Base-by-base conservation (phyloP, 371 early-diverging fungal species). In the Thermomucor indicae-seudaticae region DNA sequence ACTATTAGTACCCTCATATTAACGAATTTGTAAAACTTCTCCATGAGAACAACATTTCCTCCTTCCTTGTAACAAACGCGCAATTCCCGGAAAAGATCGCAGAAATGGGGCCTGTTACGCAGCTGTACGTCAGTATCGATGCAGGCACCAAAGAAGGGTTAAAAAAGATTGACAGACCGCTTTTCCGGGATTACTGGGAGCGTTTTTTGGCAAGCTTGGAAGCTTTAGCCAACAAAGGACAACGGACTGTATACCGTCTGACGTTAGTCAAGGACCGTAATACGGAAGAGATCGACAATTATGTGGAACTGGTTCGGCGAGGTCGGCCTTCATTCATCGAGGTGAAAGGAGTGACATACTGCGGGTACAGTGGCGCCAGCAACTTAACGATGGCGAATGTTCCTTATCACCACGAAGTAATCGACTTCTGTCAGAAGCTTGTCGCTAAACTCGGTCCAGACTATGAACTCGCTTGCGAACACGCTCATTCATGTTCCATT, bases 121-220 rank as follows among this genome's bases (percentile, higher is more conserved):
- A 89, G 55, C 78, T 91, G 11, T 91, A 91, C 51, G 85, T 91
- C 45, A 80, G 80, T 60, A 83, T 91, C 6, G 91, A 91, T 65
- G 91, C 89, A 3, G 78, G 84, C 19, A 89, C 85, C 29, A 87
- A 88, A 54, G 91, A 88, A 31, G 72, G 79, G 2, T 64, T 91
- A 45, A 88, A 89, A 62, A 84, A 86, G 64, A 82, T 91, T 28
- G 91, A 89, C 57, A 80, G 90, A 7, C 91, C 91, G 2, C 46
- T 91, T 47, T 89, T 89, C 70, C 71, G 79, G 39, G 91, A 91
- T 57, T 91, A 81, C 56, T 91, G 91, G 91, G 90, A 89, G 62
- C 70, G 91, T 11, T 91, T 88, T 68, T 57, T 86, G 41, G 78
- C 58, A 23, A 82, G 84, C 66, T 55, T 91, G 53, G 83, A 85